Evolutionary conservation across 169 alveolate genomes (phyloP), one percentile per base, ranked within the genome.

Genomic region (Cryptosporidium sp.): DNA sequence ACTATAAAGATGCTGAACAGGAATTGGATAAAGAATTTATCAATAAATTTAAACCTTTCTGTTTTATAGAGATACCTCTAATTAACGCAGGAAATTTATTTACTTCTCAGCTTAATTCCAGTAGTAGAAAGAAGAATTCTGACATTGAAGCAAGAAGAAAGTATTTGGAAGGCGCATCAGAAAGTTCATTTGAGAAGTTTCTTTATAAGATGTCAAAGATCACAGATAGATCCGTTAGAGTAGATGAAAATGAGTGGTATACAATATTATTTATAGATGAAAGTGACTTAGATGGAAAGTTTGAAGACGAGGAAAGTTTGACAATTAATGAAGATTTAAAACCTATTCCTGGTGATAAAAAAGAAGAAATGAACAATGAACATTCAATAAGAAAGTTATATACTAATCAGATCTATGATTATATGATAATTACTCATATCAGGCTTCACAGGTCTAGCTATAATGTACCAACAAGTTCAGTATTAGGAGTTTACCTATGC

Each of bases 111-210:
- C n/a, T n/a, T 51, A 33, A 12, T 35, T 18, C 48, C 8, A 39
- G 2, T 29, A 3, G 3, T 53, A 37, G 33, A 37, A 9, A 21
- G 7, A 26, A 60, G n/a, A 53, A 23, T 44, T 29, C 53, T 37
- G 85, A 71, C 6, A 53, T 37, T 31, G 56, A 71, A 51, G 26
- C 29, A 44, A 45, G 29, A 23, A 80, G 51, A 65, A 65, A 73
- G 51, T 73, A 73, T 42, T 33, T 73, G 18, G 86, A 73, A 2
- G 71, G 71, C 0, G 71, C 70, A 18, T 56, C 86, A 18, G 86
- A 73, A 58, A 35, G 72, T 73, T 73, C 86, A 16, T 73, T 80
- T 12, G 75, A 80, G 12, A 80, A 80, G 42, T 80, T 80, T 39
- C 44, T 80, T 8, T 44, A 62, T 62, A 80, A 80, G 21, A 10